Conservation (phyloP, 2,329 filamentous ascomycete species). For the Chrysoporthe cubensis region DNA sequence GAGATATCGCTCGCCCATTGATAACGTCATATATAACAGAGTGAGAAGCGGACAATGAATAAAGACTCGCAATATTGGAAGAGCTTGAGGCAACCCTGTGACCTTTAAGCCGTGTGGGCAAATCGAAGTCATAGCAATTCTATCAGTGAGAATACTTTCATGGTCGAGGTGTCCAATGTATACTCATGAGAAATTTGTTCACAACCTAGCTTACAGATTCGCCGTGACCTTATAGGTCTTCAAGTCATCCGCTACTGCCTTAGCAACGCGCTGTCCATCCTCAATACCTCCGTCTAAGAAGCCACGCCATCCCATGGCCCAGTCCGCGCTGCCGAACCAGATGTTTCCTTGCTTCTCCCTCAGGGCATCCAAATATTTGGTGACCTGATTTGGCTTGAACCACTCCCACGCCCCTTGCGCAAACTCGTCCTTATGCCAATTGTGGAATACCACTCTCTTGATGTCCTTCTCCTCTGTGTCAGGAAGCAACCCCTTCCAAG, state of each 20-base stretch:
- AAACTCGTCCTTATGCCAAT: constrained; percentile 27
- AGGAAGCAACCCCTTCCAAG: constrained; percentile 18
- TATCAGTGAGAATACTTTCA: too few species aligned
- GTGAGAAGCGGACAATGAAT: too few species aligned
- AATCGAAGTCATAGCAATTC: too few species aligned
- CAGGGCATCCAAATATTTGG: constrained; percentile 21
- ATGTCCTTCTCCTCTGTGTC: constrained; percentile 16
- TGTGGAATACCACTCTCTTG: constrained; percentile 36
- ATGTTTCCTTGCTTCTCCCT: constrained; percentile 21
- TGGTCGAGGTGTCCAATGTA: neutral
- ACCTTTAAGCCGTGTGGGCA: too few species aligned
- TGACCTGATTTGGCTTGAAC: constrained; percentile 24
- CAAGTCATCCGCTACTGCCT: constrained; percentile 19
- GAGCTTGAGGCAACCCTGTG: too few species aligned
- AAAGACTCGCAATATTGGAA: too few species aligned
- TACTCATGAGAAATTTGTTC: neutral
- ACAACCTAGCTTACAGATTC: neutral
- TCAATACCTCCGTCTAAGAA: constrained; percentile 26
- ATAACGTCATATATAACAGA: too few species aligned
- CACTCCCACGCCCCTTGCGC: constrained; percentile 24
- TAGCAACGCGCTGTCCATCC: constrained; percentile 25
- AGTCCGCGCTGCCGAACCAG: constrained; percentile 25
- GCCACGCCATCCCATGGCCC: constrained; percentile 27
- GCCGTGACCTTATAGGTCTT: neutral
- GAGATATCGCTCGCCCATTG: too few species aligned